Conservation (phyloP, 495 filamentous ascomycete species). For the Penicillium paradoxum region DNA sequence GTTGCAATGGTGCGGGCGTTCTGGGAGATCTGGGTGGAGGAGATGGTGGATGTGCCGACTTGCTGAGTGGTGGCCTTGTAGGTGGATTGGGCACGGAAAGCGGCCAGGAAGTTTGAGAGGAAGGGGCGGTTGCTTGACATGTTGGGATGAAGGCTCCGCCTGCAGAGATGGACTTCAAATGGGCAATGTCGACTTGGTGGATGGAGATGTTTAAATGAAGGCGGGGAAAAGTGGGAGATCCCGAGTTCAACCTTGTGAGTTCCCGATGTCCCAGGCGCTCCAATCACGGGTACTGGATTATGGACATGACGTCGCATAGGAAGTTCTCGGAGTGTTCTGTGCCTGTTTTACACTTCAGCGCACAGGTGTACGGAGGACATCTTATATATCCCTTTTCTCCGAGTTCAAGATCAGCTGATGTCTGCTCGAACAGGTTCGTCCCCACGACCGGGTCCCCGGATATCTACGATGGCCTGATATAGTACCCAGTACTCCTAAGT, state of each 20-base stretch:
- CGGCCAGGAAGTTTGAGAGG: slow-evolving; percentile 80
- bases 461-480: too few species aligned
- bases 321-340: slow-evolving; percentile 11
- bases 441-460: too few species aligned
- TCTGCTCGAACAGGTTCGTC: background rate
- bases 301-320: slow-evolving; percentile 23
- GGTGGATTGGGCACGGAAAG: slow-evolving; percentile 64
- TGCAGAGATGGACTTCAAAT: too few species aligned
- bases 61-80: slow-evolving; percentile 39
- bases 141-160: background rate
- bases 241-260: slow-evolving; percentile 12
- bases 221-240: slow-evolving; percentile 1
- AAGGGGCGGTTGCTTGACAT: slow-evolving; percentile 75
- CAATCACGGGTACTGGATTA: slow-evolving; percentile 23
- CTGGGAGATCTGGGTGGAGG: slow-evolving; percentile 35
- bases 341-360: background rate
- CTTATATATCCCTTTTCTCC: background rate
- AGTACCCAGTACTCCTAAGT: too few species aligned
- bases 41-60: slow-evolving; percentile 25
- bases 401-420: background rate
- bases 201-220: background rate
- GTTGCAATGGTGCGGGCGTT: slow-evolving; percentile 42
- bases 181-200: background rate
- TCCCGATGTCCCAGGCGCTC: slow-evolving; percentile 17
- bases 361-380: background rate